phyloP scores from a whole-genome alignment of 2,329 filamentous ascomycete species.

The Sporothrix brunneoviolacea region DNA sequence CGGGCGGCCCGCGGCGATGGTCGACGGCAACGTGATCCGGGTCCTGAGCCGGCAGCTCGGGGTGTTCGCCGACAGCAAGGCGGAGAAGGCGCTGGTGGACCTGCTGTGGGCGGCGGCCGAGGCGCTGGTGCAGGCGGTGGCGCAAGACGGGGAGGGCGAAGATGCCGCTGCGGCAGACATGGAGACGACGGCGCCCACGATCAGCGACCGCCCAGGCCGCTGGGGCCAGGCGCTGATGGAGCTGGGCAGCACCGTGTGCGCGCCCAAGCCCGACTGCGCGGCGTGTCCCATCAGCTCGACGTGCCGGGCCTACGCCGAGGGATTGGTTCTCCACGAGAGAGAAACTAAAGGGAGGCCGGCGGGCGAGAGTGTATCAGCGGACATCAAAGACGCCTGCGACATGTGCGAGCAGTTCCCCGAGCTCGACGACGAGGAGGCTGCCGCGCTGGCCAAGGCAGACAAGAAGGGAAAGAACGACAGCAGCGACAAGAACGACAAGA shows the following conservation, averaged over 20 bases:
- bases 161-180: conserved; percentile 13
- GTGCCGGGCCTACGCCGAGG: conserved; percentile 47
- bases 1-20: conserved; percentile 51
- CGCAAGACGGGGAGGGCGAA: conserved; percentile 28
- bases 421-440: conserved; percentile 20
- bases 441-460: not conserved
- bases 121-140: conserved; percentile 46
- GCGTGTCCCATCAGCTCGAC: conserved; percentile 44
- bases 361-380: too few species aligned
- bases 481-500: not conserved
- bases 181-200: conserved; percentile 13
- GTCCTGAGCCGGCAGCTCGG: conserved; percentile 56
- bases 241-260: conserved; percentile 56
- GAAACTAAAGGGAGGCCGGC: not conserved
- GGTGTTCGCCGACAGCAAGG: conserved; percentile 49
- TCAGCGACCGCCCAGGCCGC: conserved; percentile 47
- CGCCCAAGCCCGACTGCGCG: conserved; percentile 51
- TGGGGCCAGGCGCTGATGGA: conserved; percentile 64
- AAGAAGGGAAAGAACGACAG: not conserved
- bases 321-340: conserved; percentile 24
- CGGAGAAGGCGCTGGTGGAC: conserved; percentile 46
- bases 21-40: conserved; percentile 57
- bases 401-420: conserved; percentile 43
- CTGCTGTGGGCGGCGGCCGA: conserved; percentile 53
- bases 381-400: conserved; percentile 42